These are phyloP conservation scores for Biscutella laevigata DNA, from an alignment of 441 rosid genomes.

Conservation along the genomic window DNA sequence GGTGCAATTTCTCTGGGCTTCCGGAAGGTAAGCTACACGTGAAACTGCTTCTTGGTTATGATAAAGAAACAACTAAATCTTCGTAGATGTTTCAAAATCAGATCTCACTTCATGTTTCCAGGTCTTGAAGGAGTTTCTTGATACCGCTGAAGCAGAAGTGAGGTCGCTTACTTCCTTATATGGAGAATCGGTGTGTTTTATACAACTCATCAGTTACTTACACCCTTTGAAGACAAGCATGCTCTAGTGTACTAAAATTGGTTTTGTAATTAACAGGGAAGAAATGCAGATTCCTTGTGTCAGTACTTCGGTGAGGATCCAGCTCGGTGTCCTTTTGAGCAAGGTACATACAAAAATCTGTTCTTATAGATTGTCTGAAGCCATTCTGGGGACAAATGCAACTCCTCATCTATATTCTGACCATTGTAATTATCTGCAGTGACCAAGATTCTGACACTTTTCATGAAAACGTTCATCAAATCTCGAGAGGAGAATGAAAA, in stretches of 20 bases:
- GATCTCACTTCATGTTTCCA: conserved; percentile 25
- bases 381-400: background rate
- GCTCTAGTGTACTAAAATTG: no score
- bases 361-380: conserved; percentile 5
- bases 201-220: background rate
- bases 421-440: conserved; percentile 45
- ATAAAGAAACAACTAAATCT: background rate
- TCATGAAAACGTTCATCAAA: conserved; percentile 75
- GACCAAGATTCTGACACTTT: conserved; percentile 68
- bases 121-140: conserved; percentile 75
- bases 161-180: conserved; percentile 65
- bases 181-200: conserved; percentile 66
- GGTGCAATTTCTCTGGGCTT: conserved; percentile 78
- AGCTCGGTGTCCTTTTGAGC: conserved; percentile 96
- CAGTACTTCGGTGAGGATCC: conserved; percentile 99
- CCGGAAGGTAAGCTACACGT: conserved; percentile 53
- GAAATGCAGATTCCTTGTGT: conserved; percentile 88
- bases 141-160: conserved; percentile 86
- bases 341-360: conserved; percentile 42
- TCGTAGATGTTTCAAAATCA: background rate
- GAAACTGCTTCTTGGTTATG: background rate
- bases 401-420: background rate
- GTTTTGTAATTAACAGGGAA: conserved; percentile 62
- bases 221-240: background rate
- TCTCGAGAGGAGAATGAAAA: conserved; percentile 76